Base-by-base conservation (phyloP, 257 asterid species). In the Lavandula angustifolia region DNA sequence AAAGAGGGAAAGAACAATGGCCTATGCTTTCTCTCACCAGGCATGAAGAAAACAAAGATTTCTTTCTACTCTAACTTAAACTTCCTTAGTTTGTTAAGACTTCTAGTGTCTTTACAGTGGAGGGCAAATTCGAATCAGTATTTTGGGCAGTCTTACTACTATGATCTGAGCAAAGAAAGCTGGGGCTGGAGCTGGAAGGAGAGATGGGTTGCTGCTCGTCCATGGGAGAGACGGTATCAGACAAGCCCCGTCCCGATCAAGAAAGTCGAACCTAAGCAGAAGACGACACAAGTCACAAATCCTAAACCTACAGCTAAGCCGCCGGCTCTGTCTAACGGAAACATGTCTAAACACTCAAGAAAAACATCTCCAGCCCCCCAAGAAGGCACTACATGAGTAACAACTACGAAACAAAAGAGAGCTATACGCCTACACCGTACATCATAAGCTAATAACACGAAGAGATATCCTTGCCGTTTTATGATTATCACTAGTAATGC, bases 111-210 rank as follows among this genome's bases (percentile, higher is more conserved):
- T 38, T 71, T 67, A 66, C 78, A 82, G 96, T 84, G 95, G 95
- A 81, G 86, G 77, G 92, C 87, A 4, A 84, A 77, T 56, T 54
- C 88, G 3, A 83, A 78, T 29, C 87, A 77, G 46, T 73, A 73
- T 66, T 86, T 82, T 9, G 91, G 96, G 3, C 92, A 80, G 61
- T 84, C 91, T 9, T 86, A 86, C 64, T 88, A 88, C 64, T 88
- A 88, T 51, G 88, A 88, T 54, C 80, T 85, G 1, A 79, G 94
- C 68, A 84, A 89, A 75, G 95, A 82, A 32, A 76, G 90, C 63
- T 82, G 95, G 89, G 92, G 95, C 7, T 89, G 96, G 96, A 86
- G 95, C 81, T 84, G 96, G 92, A 84, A 74, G 60, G 95, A 88
- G 54, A 54, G 89, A 4, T 88, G 95, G 95, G 73, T 81, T 1